phyloP scores from a whole-genome alignment of 805 yeast species.

The Candida arabinofermentans region DNA sequence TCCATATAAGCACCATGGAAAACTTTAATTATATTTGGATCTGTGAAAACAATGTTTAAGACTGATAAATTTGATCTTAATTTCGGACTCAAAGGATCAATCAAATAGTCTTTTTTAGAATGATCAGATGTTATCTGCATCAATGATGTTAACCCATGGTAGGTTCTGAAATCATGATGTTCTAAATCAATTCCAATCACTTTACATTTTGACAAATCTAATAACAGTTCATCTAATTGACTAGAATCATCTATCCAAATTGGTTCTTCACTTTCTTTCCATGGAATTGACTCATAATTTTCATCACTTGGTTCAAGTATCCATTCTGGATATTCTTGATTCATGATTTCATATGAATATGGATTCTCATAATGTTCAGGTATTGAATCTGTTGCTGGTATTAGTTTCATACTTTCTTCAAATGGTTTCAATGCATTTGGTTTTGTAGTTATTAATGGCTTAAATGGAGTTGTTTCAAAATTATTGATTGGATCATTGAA shows the following conservation, averaged over 20 bases:
- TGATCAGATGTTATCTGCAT: conserved; percentile 84
- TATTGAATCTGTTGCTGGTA: conserved; percentile 34
- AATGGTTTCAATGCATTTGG: conserved; percentile 64
- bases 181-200: conserved; percentile 93
- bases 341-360: conserved; percentile 67
- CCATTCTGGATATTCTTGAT: conserved; percentile 62
- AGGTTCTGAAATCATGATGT: conserved; percentile 90
- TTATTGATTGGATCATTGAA: conserved; percentile 61
- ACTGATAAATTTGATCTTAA: conserved; percentile 66
- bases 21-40: conserved; percentile 80
- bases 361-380: conserved; percentile 77
- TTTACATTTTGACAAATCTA: conserved; percentile 42
- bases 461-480: conserved; percentile 66
- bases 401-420: conserved; percentile 44
- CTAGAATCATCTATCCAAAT: conserved; percentile 67
- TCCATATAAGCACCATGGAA: conserved; percentile 98
- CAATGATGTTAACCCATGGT: conserved; percentile 83
- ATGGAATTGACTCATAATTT: conserved; percentile 45
- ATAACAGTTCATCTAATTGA: conserved; percentile 50
- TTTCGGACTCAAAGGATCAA: conserved; percentile 67
- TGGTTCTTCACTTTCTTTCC: conserved; percentile 55
- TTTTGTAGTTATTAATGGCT: conserved; percentile 65
- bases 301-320: conserved; percentile 47
- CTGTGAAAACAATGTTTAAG: conserved; percentile 71
- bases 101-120: conserved; percentile 59